Base-by-base conservation (phyloP, 768 basidiomycete species). In the Lentinula edodes region DNA sequence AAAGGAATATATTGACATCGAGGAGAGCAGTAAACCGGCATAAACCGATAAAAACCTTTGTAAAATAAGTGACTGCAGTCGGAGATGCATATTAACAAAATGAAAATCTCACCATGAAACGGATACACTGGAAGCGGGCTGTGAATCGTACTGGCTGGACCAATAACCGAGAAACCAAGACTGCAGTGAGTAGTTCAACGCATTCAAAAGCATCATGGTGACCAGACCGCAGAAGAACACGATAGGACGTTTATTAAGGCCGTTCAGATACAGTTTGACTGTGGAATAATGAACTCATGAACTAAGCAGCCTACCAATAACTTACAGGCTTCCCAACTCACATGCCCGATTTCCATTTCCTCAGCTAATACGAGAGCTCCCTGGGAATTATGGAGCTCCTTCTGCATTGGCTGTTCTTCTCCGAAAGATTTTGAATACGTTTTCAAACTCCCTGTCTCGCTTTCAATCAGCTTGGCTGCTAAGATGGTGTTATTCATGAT, bases 291-390 rank as follows among this genome's bases (percentile, higher is more conserved):
- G 32, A 18, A 7, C 8, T n/a, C 12, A 34, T 48, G 8, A n/a
- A 23, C 5, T 28, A 10, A 15, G 5, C 15, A 43, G 28, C 12
- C 9, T 8, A 48, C 8, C 8, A 65, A 23, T 23, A 23, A 63
- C 67, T 46, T 66, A 64, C 71, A 62, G 10, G 75, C 68, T 9
- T 66, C 16, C 73, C 78, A 80, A 20, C 78, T 73, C 10, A 83
- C 76, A 50, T 73, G 76, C 0, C 82, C 82, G 36, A 73, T 71
- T 0, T 71, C 72, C 16, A 80, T 71, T 61, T 83, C 82, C 65
- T 83, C 82, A 1, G 73, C 76, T 4, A 80, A 66, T 32, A 82
- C 74, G 5, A 83, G 72, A 48, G 64, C 81, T 79, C 0, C 81
- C 80, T 28, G 61, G 3, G 38, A 4, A 6, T 61, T 63, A 16